Evolutionary conservation across 208 protist genomes (phyloP).

Genomic region (Trypanosoma scelopori): DNA sequence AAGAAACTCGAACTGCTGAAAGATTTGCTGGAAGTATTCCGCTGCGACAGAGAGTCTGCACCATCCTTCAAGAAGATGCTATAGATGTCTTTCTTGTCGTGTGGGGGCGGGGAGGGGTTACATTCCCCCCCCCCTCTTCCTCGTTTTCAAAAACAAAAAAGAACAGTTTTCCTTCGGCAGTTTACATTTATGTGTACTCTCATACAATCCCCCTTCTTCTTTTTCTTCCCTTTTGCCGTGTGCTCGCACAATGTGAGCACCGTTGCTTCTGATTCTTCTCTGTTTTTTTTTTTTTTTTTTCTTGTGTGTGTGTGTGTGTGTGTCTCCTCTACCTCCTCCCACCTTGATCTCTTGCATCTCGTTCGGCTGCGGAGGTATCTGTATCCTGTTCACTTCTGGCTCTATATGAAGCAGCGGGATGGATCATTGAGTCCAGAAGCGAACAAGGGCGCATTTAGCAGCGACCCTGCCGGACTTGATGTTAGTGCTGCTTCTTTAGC

Average conservation of each 20-base stretch:
- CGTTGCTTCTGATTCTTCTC: not conserved
- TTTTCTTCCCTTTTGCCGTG: conserved; percentile 1
- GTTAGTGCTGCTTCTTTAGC: conserved; percentile 3
- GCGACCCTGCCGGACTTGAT: not conserved
- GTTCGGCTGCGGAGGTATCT: too few relatives aligned
- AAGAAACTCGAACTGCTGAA: conserved; percentile 48
- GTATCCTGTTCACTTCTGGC: too few relatives aligned
- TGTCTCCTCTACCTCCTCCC: too few relatives aligned
- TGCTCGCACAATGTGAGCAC: not conserved
- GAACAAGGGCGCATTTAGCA: not conserved
- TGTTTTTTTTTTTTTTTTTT: conserved; percentile 10
- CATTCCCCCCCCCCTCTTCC: too few relatives aligned
- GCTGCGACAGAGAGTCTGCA: conserved; percentile 54
- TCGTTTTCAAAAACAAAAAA: too few relatives aligned
- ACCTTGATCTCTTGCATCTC: too few relatives aligned
- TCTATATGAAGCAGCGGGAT: not conserved
- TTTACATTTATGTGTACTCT: not conserved
- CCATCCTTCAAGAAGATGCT: conserved; percentile 62
- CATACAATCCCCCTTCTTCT: conserved; percentile 1
- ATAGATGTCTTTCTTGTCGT: conserved; percentile 3
- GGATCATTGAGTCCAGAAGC: not conserved
- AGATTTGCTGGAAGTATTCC: conserved; percentile 76
- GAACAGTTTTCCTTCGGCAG: not conserved
- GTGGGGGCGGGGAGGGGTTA: not conserved
- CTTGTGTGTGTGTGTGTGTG: conserved; percentile 10